A percentile compares a stretch with the other conserved stretches of the same genome.
Conservation (phyloP, 75 land plant genomes). For the Pseudotsuga menziesii region DNA sequence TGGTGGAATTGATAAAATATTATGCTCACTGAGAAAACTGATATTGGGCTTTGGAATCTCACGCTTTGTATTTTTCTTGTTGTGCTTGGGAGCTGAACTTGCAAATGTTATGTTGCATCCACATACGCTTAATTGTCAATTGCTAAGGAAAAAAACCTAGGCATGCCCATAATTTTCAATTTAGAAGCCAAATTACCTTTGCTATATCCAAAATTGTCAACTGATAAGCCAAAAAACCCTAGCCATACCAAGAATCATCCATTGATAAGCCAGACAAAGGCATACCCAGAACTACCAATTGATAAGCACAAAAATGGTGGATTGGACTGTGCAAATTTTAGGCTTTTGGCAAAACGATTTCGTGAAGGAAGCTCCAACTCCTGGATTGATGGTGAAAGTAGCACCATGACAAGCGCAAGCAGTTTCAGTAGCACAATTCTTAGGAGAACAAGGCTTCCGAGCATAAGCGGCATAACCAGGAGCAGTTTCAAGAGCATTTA, state of each 20-base stretch:
- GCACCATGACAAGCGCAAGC: too few species aligned
- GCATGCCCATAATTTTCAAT: neutral
- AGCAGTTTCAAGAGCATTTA: too few species aligned
- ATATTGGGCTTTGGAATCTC: slow-evolving; percentile 19
- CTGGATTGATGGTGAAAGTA: too few species aligned
- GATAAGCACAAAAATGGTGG: neutral
- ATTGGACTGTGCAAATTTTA: too few species aligned
- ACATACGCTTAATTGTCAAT: neutral
- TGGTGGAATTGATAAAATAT: slow-evolving; percentile 28
- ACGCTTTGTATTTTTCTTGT: slow-evolving; percentile 16
- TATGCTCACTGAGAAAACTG: slow-evolving; percentile 15
- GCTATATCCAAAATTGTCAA: neutral
- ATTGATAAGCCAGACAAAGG: neutral
- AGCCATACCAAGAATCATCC: neutral
- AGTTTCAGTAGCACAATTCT: too few species aligned
- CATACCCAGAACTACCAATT: neutral
- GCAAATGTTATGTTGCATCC: slow-evolving; percentile 21
- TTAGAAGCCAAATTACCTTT: neutral
- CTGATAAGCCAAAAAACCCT: neutral
- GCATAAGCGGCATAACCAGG: too few species aligned
- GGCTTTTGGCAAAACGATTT: too few species aligned
- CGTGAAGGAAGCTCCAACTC: too few species aligned
- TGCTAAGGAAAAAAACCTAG: neutral
- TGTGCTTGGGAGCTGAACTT: slow-evolving; percentile 18
- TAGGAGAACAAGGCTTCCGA: too few species aligned